Base-by-base conservation (phyloP, 352 stramenopile genomes). In the Phytopythium delawarense region DNA sequence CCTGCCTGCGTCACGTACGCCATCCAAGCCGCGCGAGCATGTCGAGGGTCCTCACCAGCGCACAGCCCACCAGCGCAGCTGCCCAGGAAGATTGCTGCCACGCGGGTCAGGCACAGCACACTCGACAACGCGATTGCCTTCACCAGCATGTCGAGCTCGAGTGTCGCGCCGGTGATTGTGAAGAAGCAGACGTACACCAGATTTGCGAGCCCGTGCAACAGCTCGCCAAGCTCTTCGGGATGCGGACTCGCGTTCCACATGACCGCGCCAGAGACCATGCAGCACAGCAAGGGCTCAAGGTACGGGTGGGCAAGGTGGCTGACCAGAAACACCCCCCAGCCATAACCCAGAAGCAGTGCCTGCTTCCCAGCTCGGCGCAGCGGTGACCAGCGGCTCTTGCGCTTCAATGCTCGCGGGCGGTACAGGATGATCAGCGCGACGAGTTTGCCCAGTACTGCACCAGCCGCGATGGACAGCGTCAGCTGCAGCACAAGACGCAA, bases 121-220 rank as follows among this genome's bases (percentile, higher is more conserved):
- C 83, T 59, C 2, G 78, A 85, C 15, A 90, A 54, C 18, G 61
- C 76, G 37, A 90, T 70, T 2, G 81, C 78, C 39, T 86, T 85
- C 46, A 72, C 73, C 4, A 90, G 65, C 75, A 85, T 87, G 39
- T 90, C 78, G 3, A 90, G 70, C 56, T 88, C 75, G 8, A 90
- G 59, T 12, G 81, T 83, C 16, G 81, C 81, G 20, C 81, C 81
- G 4, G 81, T 87, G 55, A 90, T 79, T 44, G 81, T 88, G 63
- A 90, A 90, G 55, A 90, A 90, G 54, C 75, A 80, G n/a, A 90
- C 78, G 59, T 88, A 90, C 30, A 90, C 77, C 20, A 87, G 53
- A 54, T 87, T 74, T 5, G 76, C 78, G 12, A 88, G 61, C 1
- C 76, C 68, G 53, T 85, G 81, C 28, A 89, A 54, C 46, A 89